A percentile compares a stretch with the other conserved stretches of the same genome.
These are phyloP conservation scores for Platanus orientalis DNA, from an alignment of 164 flowering plant genomes.

Conservation along the genomic window DNA sequence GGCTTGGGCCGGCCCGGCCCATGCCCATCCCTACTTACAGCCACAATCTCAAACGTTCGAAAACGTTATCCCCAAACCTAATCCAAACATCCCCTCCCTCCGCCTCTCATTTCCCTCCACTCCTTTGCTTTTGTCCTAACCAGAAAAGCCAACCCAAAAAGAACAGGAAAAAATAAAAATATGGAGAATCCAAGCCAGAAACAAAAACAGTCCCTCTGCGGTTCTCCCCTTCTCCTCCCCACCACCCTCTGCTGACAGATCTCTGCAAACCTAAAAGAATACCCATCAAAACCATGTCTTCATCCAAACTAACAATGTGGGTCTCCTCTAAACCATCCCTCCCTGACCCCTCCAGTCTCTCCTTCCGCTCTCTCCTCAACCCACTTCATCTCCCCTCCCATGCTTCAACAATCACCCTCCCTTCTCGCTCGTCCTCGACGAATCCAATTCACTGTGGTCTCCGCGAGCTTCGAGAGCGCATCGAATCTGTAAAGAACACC, in stretches of 20 bases:
- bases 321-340: conserved; percentile 24
- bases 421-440: not conserved
- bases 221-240: not conserved
- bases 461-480: conserved; percentile 41
- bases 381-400: conserved; percentile 12
- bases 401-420: not conserved
- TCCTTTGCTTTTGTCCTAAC: not conserved
- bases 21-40: too few species aligned
- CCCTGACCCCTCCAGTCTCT: conserved; percentile 14
- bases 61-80: conserved; percentile 21
- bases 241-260: not conserved
- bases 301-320: conserved; percentile 21
- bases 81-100: conserved; percentile 17
- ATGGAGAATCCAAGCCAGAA: not conserved
- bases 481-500: conserved; percentile 48
- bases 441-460: conserved; percentile 33
- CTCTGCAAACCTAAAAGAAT: not conserved
- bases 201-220: not conserved
- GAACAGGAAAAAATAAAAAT: not conserved
- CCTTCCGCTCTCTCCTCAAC: conserved; percentile 18
- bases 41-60: conserved; percentile 12
- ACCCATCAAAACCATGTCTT: conserved; percentile 22
- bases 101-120: conserved; percentile 23
- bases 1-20: too few species aligned
- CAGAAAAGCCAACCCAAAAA: too few species aligned